Conservation (phyloP, 2,329 filamentous ascomycete genomes). For the Aspergillus oerlinghausenensis region DNA sequence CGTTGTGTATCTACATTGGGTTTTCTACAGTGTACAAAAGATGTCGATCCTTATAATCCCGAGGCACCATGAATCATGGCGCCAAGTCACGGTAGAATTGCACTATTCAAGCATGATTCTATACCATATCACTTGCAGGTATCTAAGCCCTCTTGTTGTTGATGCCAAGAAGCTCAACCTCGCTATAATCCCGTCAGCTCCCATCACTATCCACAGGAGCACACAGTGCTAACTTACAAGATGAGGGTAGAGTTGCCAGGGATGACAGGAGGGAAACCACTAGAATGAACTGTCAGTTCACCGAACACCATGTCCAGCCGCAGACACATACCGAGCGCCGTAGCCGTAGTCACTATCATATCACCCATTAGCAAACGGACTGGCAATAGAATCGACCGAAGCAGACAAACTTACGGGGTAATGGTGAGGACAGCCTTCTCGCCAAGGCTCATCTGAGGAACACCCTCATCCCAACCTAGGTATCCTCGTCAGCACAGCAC, state of each 20-base stretch:
- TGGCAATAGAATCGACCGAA: not conserved
- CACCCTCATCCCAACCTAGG: conserved; percentile 75
- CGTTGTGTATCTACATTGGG: not conserved
- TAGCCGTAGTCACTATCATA: conserved; percentile 37
- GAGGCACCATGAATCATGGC: not conserved
- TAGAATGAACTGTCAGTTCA: conserved; percentile 28
- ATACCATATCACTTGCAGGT: not conserved
- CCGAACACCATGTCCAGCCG: not conserved
- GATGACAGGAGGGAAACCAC: conserved; percentile 75
- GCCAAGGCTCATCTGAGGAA: conserved; percentile 78
- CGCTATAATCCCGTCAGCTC: not conserved
- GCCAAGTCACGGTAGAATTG: not conserved
- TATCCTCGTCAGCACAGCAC: not conserved
- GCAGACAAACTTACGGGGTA: conserved; percentile 54
- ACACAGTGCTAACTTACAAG: conserved; percentile 61
- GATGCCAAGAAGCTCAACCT: not conserved
- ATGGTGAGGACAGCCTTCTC: conserved; percentile 87
- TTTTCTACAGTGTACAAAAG: not conserved
- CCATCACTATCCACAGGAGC: not conserved
- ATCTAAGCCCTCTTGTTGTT: not conserved
- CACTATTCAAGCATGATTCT: not conserved
- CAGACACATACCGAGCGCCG: conserved; percentile 34
- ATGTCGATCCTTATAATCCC: not conserved
- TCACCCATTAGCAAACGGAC: conserved; percentile 1
- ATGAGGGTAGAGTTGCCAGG: conserved; percentile 68